Evolutionary conservation across 176 grass and related monocot species (phyloP), one percentile per base, ranked within the genome.

Genomic region (Thalia dealbata): DNA sequence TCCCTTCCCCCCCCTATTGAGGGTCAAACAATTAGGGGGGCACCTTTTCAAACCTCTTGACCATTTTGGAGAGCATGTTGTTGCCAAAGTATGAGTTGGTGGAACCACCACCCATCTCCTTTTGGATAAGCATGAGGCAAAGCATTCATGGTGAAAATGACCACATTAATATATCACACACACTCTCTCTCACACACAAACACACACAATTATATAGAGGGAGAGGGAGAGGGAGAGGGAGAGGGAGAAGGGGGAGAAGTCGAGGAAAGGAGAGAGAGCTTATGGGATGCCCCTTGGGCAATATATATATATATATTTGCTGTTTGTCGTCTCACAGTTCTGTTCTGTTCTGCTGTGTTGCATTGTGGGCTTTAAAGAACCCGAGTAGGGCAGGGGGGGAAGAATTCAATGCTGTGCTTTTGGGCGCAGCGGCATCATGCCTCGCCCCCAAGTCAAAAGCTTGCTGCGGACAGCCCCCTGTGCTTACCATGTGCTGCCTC

Each of bases 41-140:
- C 54, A 23, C 21, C 54, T 58, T 58, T 58, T 58, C 54, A 19
- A 23, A 19, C 6, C 16, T n/a, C 21, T 58, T 58, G 54, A 58
- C 54, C 54, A 58, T 22, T n/a, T 58, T 58, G 54, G 18, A 58
- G 54, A 38, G 54, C 54, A 58, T 19, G 54, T 19, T 58, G 54
- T n/a, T 3, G 6, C 15, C 8, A 58, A n/a, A 19, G 19, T 18
- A 58, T 58, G 54, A 58, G 54, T 58, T n/a, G 54, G 54, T 58
- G 54, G 54, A 58, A n/a, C 54, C 54, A 58, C 54, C 54, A 58
- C 54, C 54, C 54, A 58, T n/a, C 7, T 16, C 21, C 54, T 58
- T 58, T 58, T 58, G 54, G 54, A 58, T 58, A 58, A 58, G 54
- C 54, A 58, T 58, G 54, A 58, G 21, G 15, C 54, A 58, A n/a